Evolutionary conservation across 805 yeast species (phyloP).

Genomic region (Kluyveromyces aestuarii): DNA sequence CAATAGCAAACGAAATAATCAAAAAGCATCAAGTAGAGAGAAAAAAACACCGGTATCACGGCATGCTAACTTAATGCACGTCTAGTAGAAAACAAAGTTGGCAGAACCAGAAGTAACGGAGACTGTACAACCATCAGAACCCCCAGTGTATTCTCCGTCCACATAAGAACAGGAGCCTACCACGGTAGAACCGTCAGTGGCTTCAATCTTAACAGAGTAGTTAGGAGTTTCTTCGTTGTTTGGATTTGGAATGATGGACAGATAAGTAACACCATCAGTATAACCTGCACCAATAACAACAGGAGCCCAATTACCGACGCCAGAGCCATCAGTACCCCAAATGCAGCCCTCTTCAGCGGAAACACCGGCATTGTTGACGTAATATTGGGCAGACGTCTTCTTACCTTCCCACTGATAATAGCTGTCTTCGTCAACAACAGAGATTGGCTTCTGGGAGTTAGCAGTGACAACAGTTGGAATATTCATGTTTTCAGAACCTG

Average conservation of each 20-base stretch:
- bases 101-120: slow-evolving; percentile 53
- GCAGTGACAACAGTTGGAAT: slow-evolving; percentile 57
- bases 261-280: slow-evolving; percentile 50
- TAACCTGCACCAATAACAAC: slow-evolving; percentile 71
- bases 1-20: slow-evolving; percentile 1
- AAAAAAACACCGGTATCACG: neutral
- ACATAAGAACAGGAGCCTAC: slow-evolving; percentile 72
- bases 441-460: slow-evolving; percentile 36
- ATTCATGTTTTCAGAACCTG: slow-evolving; percentile 76
- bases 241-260: slow-evolving; percentile 72
- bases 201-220: slow-evolving; percentile 70
- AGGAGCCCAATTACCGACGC: slow-evolving; percentile 76
- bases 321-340: slow-evolving; percentile 54
- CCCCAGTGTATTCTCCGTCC: slow-evolving; percentile 65
- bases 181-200: slow-evolving; percentile 48
- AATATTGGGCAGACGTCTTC: slow-evolving; percentile 62
- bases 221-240: slow-evolving; percentile 49
- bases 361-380: slow-evolving; percentile 72
- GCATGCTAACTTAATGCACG: neutral
- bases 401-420: slow-evolving; percentile 58
- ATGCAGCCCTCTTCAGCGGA: slow-evolving; percentile 59
- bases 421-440: slow-evolving; percentile 50
- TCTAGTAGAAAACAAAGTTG: slow-evolving; percentile 46
- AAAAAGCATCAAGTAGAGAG: neutral
- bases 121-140: slow-evolving; percentile 75